Base-by-base conservation (phyloP, 2,329 filamentous ascomycete species). In the Coniella lustricola region DNA sequence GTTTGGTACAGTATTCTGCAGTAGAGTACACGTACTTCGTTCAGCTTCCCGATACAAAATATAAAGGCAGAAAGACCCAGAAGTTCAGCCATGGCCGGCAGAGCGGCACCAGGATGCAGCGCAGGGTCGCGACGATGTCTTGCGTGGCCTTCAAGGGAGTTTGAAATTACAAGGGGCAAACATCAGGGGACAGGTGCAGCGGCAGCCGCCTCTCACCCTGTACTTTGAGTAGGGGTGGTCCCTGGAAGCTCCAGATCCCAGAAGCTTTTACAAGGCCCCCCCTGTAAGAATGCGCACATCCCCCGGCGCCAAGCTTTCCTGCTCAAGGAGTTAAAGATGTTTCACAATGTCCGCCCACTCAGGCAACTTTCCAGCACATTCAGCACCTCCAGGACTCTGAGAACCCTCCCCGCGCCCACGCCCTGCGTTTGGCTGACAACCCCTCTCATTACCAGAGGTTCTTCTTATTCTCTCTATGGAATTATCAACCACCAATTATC, bases 111-210 rank as follows among this genome's bases (percentile, higher is more conserved):
- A 12, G 21, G 42, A 12, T n/a, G 38, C 38, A 41, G 38, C 22
- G n/a, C 38, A 41, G 38, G 38, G 22, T n/a, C n/a, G 22, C 38
- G 22, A 25, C 21, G 25, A 39, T 41, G 36, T 47, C 44, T 47
- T 40, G 44, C 44, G 44, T 40, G 36, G 36, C 36, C 44, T 22
- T 16, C 43, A 40, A 47, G 44, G 44, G 37, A 41, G 29, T 12
- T 18, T 22, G 20, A 47, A 40, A 47, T 47, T 49, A 42, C 47
- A 49, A 51, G 46, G 49, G 49, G 49, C 41, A 7, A 45, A 35
- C 38, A 45, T 48, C 45, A 51, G 47, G 45, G 32, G 32, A 41
- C 46, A 36, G 21, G 29, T 41, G 8, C 29, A 22, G 21, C 41
- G 38, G 35, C 40, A 31, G 22, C 40, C 46, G 18, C 39, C 44